Evolutionary conservation across 306 rosid genomes (phyloP).

Genomic region (Fagus crenata): DNA sequence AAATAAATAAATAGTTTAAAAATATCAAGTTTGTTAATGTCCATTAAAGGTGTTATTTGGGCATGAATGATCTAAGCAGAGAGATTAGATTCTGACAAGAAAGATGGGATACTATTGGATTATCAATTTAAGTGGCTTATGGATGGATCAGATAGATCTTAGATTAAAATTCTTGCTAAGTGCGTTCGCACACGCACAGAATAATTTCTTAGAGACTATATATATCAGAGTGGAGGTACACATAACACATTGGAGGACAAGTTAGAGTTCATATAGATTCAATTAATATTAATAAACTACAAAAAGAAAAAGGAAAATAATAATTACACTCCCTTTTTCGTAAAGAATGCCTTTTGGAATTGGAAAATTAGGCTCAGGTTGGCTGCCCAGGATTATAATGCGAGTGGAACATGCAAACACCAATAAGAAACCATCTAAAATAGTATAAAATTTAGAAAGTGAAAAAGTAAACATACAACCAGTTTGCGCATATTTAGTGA

Average conservation of each 20-base stretch:
- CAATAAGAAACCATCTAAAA: not conserved
- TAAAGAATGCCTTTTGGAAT: not conserved
- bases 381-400: not conserved
- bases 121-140: not conserved
- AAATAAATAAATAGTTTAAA: not conserved
- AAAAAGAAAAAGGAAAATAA: not conserved
- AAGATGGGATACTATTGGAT: not conserved
- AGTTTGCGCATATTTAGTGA: no score
- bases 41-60: constrained; percentile 24
- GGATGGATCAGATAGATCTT: not conserved
- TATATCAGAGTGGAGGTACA: no score
- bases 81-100: not conserved
- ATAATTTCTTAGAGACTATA: not conserved
- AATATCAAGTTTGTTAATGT: constrained; percentile 14
- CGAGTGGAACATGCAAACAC: not conserved
- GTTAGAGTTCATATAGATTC: not conserved
- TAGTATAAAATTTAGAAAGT: not conserved
- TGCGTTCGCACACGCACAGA: not conserved
- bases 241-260: not conserved
- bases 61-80: constrained; percentile 8
- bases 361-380: not conserved
- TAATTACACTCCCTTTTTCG: not conserved
- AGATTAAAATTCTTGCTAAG: not conserved
- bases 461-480: not conserved
- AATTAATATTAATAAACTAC: not conserved